Base-by-base conservation (phyloP, 2,329 filamentous ascomycete genomes). In the Fusarium guadeloupense region DNA sequence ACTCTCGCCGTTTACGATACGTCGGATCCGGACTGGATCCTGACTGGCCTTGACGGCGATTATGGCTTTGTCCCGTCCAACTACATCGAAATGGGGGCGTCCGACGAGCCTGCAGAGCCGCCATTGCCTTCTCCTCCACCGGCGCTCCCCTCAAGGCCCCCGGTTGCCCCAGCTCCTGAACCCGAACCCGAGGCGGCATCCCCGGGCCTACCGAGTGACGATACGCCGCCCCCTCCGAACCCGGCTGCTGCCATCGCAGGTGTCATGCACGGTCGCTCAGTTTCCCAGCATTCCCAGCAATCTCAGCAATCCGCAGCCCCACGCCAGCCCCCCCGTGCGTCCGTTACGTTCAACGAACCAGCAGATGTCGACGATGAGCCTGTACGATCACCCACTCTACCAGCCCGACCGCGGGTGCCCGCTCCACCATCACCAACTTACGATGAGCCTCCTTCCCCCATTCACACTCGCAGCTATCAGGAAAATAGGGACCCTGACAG, bases 21-120 rank as follows among this genome's bases (percentile, higher is more conserved):
- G 9, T 90, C 92, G 6, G 95, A 99, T 75, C 92, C 92, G 13
- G 95, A 99, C 77, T 99, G 95, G 95, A 97, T 95, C 61, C 81
- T 99, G 43, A 94, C 96, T 25, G 93, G 94, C 16, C 80, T 89
- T 38, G 88, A 93, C 66, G 86, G 86, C 47, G 92, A 97, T 65
- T 99, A 88, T 79, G 95, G 95, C 42, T 99, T 99, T 76, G 95
- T 91, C 48, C 95, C 95, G 4, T 86, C 94, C 57, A 99, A 98
- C 76, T 99, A 99, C 74, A 97, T 98, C 65, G 92, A 98, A 66
- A 77, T 92, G 45, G 76, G 81, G 40, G 81, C 83, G 34, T 74
- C 74, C 23, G 76, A 76, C 39, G 77, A 79, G 7, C 77, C 81
- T 35, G 76, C 80, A 26, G 77, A 70, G 28, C 35, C 76, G 75